Percentiles rank a stretch among this genome's conserved stretches.
Evolutionary conservation across 2,329 filamentous ascomycete genomes (phyloP).

Genomic region (Beauveria scarabaeidicola): DNA sequence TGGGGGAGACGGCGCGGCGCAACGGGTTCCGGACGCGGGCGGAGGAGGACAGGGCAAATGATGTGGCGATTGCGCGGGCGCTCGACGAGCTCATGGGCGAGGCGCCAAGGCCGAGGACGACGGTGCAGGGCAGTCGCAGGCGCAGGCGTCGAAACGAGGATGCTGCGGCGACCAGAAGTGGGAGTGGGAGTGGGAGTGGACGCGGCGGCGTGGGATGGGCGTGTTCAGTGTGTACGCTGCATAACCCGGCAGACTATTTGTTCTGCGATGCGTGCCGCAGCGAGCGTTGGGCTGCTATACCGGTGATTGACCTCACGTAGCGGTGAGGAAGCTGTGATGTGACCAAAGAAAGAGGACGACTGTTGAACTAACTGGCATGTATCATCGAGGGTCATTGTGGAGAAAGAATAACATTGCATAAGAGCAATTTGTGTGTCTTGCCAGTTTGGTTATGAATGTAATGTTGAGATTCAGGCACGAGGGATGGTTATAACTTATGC

Average conservation of each 20-base stretch:
- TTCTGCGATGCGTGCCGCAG: slow-evolving; percentile 49
- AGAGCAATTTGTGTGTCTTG: too few relatives aligned
- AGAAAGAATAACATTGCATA: too few relatives aligned
- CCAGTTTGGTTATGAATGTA: too few relatives aligned
- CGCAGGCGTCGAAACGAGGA: neutral
- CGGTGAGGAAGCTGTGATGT: neutral
- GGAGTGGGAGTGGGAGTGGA: neutral
- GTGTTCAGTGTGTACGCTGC: slow-evolving; percentile 48
- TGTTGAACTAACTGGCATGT: neutral
- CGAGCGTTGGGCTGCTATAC: neutral
- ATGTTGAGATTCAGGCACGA: too few relatives aligned
- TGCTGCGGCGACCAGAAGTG: slow-evolving; percentile 1
- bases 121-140: neutral
- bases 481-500: too few relatives aligned
- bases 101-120: neutral
- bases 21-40: slow-evolving; percentile 77
- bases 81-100: slow-evolving; percentile 70
- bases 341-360: neutral
- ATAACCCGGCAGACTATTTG: slow-evolving; percentile 42
- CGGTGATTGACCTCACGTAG: slow-evolving; percentile 27
- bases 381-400: neutral
- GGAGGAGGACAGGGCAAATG: slow-evolving; percentile 83
- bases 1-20: slow-evolving; percentile 53
- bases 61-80: slow-evolving; percentile 76
- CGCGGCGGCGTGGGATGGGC: slow-evolving; percentile 33